A percentile compares a stretch with the other conserved stretches of the same genome.
phyloP scores from a whole-genome alignment of 768 basidiomycete genomes.

The Lactifluus piperatus region DNA sequence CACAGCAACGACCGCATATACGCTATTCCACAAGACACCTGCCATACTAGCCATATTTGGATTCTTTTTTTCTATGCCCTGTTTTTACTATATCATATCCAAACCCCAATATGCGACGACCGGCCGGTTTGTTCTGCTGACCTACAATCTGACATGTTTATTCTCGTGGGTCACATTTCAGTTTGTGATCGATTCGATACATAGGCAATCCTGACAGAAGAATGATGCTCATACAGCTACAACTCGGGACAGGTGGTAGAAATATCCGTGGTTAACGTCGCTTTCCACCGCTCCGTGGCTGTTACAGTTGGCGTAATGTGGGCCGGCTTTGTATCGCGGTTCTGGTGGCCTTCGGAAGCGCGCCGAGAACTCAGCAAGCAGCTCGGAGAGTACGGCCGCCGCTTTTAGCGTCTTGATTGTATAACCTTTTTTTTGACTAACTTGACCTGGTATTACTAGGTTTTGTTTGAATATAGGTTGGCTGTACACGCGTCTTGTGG shows the following conservation, averaged over 20 bases:
- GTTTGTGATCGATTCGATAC: not conserved
- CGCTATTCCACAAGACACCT: constrained; percentile 67
- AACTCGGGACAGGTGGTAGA: constrained; percentile 59
- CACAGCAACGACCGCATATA: constrained; percentile 64
- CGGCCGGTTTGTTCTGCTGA: constrained; percentile 73
- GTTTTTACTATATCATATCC: constrained; percentile 83
- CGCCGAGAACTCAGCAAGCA: constrained; percentile 76
- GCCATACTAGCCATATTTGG: constrained; percentile 73
- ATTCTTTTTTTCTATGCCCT: constrained; percentile 84
- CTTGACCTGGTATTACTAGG: constrained; percentile 31
- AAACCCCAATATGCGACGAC: constrained; percentile 69
- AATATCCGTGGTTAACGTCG: constrained; percentile 59
- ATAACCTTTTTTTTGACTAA: constrained; percentile 2
- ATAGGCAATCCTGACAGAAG: constrained; percentile 11
- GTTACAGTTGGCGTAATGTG: constrained; percentile 84
- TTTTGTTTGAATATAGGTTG: constrained; percentile 92
- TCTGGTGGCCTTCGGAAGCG: constrained; percentile 96
- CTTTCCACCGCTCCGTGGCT: constrained; percentile 65
- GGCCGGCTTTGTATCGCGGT: constrained; percentile 80
- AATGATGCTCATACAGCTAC: constrained; percentile 47
- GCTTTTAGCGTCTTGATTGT: not conserved
- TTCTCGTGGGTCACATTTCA: constrained; percentile 29
- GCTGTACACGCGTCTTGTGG: constrained; percentile 88
- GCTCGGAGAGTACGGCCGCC: constrained; percentile 69
- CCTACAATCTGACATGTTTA: constrained; percentile 80